These are phyloP conservation scores for Dalbergia cochinchinensis DNA, from an alignment of 306 rosid genomes.

Conservation along the genomic window DNA sequence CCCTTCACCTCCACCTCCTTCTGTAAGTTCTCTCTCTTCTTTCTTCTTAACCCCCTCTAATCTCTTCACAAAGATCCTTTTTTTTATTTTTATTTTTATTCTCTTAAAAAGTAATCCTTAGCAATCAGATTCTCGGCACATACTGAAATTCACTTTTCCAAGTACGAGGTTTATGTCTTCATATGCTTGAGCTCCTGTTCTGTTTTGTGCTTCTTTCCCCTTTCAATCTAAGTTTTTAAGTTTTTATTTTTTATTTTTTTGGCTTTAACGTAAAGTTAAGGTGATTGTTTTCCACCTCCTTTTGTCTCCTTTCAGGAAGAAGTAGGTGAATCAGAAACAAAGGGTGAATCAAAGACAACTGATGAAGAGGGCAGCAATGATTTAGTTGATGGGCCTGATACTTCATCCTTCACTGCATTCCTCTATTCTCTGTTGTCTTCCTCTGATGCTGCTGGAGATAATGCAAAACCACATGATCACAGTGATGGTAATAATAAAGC, in stretches of 20 bases:
- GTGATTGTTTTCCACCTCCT: neutral
- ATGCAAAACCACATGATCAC: slow-evolving; percentile 45
- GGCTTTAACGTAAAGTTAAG: slow-evolving; percentile 15
- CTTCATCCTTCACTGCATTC: slow-evolving; percentile 90
- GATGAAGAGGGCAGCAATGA: slow-evolving; percentile 60
- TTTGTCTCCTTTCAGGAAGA: slow-evolving; percentile 62
- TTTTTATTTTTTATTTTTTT: neutral
- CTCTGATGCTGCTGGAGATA: slow-evolving; percentile 60
- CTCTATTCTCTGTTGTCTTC: slow-evolving; percentile 77
- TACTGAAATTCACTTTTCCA: neutral
- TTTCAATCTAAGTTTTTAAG: neutral
- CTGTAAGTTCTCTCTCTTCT: slow-evolving; percentile 58
- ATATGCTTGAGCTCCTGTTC: neutral
- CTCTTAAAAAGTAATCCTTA: slow-evolving; percentile 10
- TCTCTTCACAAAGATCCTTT: neutral
- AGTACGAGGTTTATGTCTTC: slow-evolving; percentile 1
- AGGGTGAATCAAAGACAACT: slow-evolving; percentile 51
- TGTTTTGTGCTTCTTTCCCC: neutral
- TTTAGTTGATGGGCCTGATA: slow-evolving; percentile 85
- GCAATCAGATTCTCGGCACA: neutral
- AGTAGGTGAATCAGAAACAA: slow-evolving; percentile 48
- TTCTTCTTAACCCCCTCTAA: slow-evolving; percentile 12
- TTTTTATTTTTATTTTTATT: neutral
- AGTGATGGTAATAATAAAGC: slow-evolving; percentile 52
- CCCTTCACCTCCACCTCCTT: slow-evolving; percentile 51